Base-by-base conservation (phyloP, 768 basidiomycete genomes). In the Leccinum boreale region DNA sequence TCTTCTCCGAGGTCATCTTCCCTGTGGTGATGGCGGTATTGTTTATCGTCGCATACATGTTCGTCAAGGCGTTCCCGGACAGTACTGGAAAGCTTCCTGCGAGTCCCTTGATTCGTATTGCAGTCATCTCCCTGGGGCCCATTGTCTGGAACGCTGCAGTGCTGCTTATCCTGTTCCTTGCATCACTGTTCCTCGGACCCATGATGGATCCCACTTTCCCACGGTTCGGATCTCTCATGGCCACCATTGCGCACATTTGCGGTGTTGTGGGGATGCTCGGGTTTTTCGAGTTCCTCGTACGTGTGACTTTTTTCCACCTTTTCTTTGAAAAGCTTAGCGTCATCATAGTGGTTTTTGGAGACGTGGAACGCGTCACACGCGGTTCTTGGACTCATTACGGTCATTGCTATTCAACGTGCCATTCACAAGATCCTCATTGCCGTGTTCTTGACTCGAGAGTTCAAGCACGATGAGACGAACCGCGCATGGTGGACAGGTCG, bases 391-490 rank as follows among this genome's bases (percentile, higher is more conserved):
- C 81, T 97, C 52, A 92, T 98, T 65, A 83, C 94, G 8, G 89
- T 94, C 59, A 90, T 98, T 59, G 84, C 87, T 56, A 91, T 98
- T 56, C 94, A 98, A 70, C 86, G 97, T 52, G 90, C 90, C 17
- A 76, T 98, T 59, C 88, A 95, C 83, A 98, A 98, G 80, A 80
- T 94, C 58, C 78, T 97, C 56, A 98, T 99, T 67, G 80, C 95
- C 0, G 89, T 96, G 59, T 94, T 95, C 84, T 78, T 98, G 36
- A 90, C 94, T 42, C 89, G 97, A 61, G 97, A 99, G 74, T 97
- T 97, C 83, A 99, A 99, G 78, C 94, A 98, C 71, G 97, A 99
- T 71, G 95, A 98, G 75, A 95, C 93, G 35, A 98, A 98, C 76
- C 82, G 93, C 26, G 95, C 95, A 7, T 99, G 96, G 96, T 99